Conservation (phyloP, 805 yeast genomes). For the Scheffersomyces ergatensis region DNA sequence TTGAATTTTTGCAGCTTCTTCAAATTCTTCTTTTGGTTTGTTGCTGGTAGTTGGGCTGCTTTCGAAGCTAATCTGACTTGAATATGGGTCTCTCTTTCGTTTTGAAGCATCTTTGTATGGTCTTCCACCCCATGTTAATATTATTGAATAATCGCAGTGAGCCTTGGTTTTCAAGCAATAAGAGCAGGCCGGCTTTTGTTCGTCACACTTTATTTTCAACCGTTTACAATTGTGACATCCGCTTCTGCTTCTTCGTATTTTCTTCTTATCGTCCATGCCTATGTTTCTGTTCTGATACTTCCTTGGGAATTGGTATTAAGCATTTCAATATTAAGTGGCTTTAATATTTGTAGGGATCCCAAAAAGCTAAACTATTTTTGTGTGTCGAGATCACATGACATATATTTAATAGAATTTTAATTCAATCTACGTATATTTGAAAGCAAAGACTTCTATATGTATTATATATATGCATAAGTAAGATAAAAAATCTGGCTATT, state of each 20-base stretch:
- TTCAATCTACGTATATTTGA: no score
- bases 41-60: background rate
- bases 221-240: conserved; percentile 66
- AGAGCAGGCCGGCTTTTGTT: conserved; percentile 58
- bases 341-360: no score
- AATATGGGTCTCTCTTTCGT: background rate
- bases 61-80: background rate
- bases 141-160: conserved; percentile 62
- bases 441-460: no score
- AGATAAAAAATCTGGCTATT: no score
- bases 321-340: no score
- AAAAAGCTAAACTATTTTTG: no score
- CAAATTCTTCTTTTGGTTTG: background rate
- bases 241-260: conserved; percentile 44
- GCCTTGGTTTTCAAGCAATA: conserved; percentile 47
- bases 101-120: conserved; percentile 44
- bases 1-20: background rate
- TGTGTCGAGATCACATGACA: no score
- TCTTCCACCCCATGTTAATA: conserved; percentile 73
- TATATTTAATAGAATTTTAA: no score
- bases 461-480: no score
- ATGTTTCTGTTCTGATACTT: no score
- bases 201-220: conserved; percentile 69
- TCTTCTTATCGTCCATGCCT: conserved; percentile 4
- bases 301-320: no score